These are phyloP conservation scores for Metschnikowia reukaufii DNA, from an alignment of 805 yeast genomes.

Conservation along the genomic window DNA sequence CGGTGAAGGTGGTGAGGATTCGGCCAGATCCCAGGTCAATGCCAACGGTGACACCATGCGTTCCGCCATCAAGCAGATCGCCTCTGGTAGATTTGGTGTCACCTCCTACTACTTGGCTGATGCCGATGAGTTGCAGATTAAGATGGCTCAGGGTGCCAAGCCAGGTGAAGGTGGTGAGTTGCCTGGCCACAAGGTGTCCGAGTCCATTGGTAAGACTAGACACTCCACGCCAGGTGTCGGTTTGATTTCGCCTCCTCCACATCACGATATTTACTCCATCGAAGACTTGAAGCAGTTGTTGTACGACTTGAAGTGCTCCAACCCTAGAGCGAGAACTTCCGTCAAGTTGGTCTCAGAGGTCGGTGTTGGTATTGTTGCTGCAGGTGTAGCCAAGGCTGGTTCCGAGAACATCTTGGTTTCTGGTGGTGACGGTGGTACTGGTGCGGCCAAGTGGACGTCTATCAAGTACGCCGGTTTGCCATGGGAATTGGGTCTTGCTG, in stretches of 20 bases:
- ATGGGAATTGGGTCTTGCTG: conserved; percentile 98
- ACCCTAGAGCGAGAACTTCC: conserved; percentile 95
- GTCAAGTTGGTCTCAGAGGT: conserved; percentile 97
- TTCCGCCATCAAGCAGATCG: conserved; percentile 97
- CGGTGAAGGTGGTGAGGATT: conserved; percentile 99
- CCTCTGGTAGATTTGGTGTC: conserved; percentile 97
- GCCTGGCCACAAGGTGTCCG: conserved; percentile 90
- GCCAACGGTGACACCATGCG: conserved; percentile 96
- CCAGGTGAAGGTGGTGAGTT: conserved; percentile 99
- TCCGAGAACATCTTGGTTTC: conserved; percentile 95
- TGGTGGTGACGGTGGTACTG: conserved; percentile 99
- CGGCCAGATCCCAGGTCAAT: conserved; percentile 77
- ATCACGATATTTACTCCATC: conserved; percentile 96
- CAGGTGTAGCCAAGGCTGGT: conserved; percentile 99
- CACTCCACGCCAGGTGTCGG: conserved; percentile 98
- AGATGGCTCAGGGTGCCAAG: conserved; percentile 99
- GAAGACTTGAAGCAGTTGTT: conserved; percentile 96
- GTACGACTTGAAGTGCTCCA: conserved; percentile 93
- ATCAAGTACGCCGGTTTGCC: conserved; percentile 97
- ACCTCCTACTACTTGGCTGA: conserved; percentile 92
- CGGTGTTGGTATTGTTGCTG: conserved; percentile 98
- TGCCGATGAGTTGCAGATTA: conserved; percentile 96
- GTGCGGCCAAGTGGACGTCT: conserved; percentile 98
- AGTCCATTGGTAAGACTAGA: conserved; percentile 87
- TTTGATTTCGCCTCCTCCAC: conserved; percentile 97